Conservation (phyloP, 441 rosid genomes). For the Daphne laureola region DNA sequence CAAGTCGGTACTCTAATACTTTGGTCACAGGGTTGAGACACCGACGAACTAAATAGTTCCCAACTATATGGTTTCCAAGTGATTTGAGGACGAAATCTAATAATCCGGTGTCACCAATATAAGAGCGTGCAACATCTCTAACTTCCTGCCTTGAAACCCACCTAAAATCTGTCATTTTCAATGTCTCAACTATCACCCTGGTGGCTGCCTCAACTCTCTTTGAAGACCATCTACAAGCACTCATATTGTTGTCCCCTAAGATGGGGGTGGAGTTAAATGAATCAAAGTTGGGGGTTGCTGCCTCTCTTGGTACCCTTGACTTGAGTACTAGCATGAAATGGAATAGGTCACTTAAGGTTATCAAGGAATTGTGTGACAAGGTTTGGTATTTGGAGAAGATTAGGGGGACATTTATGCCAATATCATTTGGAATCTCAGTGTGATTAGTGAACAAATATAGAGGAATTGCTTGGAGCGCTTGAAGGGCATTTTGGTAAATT, state of each 20-base stretch:
- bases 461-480: constrained; percentile 55
- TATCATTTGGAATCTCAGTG: constrained; percentile 26
- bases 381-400: constrained; percentile 74
- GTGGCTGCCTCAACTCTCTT: constrained; percentile 86
- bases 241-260: constrained; percentile 26
- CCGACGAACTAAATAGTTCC: constrained; percentile 73
- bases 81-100: constrained; percentile 88
- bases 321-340: constrained; percentile 66
- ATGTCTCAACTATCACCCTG: constrained; percentile 65
- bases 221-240: constrained; percentile 72
- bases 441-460: constrained; percentile 40
- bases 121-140: constrained; percentile 77
- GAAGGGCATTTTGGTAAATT: constrained; percentile 62
- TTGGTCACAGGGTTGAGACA: constrained; percentile 85
- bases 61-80: constrained; percentile 76
- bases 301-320: constrained; percentile 45
- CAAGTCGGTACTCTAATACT: constrained; percentile 75
- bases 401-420: constrained; percentile 27
- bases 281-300: constrained; percentile 16
- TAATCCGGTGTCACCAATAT: constrained; percentile 85
- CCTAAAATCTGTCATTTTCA: constrained; percentile 45
- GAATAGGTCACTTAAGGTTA: constrained; percentile 57
- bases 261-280: constrained; percentile 30
- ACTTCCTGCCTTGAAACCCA: constrained; percentile 94
- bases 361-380: constrained; percentile 44